Conservation (phyloP, 306 rosid species). For the Vigna radiata region DNA sequence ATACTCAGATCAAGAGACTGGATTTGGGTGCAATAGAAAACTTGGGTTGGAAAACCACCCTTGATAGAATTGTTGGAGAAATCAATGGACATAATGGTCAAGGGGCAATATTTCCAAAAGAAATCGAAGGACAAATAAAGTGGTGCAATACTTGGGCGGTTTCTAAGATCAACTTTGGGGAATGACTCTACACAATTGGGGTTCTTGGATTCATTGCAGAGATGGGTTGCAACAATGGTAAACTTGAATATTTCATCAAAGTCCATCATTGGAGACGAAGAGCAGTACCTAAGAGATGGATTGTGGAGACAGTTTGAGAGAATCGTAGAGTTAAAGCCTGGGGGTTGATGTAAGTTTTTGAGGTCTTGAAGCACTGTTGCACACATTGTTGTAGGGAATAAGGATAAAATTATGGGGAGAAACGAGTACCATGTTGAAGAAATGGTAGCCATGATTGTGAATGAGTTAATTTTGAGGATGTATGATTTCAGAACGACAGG, state of each 20-base stretch:
- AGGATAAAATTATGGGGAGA: constrained; percentile 36
- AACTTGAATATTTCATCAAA: constrained; percentile 69
- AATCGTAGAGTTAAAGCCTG: constrained; percentile 69
- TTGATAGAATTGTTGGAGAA: constrained; percentile 65
- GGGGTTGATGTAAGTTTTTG: constrained; percentile 61
- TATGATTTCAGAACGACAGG: not conserved
- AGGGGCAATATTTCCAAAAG: constrained; percentile 82
- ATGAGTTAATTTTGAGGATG: not conserved
- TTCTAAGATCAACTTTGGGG: constrained; percentile 69
- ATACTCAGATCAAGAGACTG: constrained; percentile 67
- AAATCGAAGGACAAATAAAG: constrained; percentile 74
- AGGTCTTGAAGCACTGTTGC: constrained; percentile 75
- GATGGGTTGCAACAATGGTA: constrained; percentile 77
- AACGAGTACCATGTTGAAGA: constrained; percentile 43
- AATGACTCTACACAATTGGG: constrained; percentile 70
- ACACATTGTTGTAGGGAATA: constrained; percentile 35
- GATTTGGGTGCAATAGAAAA: constrained; percentile 66
- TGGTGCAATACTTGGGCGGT: constrained; percentile 57
- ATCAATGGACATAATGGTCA: constrained; percentile 61
- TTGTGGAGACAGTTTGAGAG: constrained; percentile 59
- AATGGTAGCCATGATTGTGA: constrained; percentile 55
- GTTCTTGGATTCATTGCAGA: constrained; percentile 74
- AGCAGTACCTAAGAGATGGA: constrained; percentile 78
- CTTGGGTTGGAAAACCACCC: constrained; percentile 62
- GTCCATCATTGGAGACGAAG: constrained; percentile 54